Evolutionary conservation across 257 asterid species (phyloP).

Genomic region (Thymus quinquecostatus): DNA sequence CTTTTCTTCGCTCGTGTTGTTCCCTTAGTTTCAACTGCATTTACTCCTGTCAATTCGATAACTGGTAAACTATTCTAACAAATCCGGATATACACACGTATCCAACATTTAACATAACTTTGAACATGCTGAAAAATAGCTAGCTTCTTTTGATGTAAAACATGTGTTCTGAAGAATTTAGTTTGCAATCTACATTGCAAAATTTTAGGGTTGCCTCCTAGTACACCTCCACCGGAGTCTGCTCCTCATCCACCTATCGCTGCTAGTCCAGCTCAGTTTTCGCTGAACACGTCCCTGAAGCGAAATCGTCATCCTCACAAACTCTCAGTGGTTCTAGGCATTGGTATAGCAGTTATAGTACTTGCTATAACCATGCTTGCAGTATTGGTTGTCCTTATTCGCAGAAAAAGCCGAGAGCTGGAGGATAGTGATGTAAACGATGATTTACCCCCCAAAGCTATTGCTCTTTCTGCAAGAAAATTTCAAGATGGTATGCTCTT

Average conservation of each 20-base stretch:
- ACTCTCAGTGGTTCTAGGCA: constrained; percentile 59
- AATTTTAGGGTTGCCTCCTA: constrained; percentile 48
- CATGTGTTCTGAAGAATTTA: not conserved
- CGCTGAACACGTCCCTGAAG: constrained; percentile 42
- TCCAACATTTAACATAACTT: too few relatives aligned
- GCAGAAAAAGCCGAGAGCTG: constrained; percentile 66
- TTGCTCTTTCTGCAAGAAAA: constrained; percentile 55
- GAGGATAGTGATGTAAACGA: constrained; percentile 49
- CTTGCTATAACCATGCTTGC: constrained; percentile 57
- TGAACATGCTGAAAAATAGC: too few relatives aligned
- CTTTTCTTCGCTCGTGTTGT: not conserved
- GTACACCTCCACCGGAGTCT: constrained; percentile 53
- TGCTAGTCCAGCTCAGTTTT: constrained; percentile 64
- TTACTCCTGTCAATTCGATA: too few relatives aligned
- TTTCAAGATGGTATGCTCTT: constrained; percentile 66
- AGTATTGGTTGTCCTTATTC: constrained; percentile 62
- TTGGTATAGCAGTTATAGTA: constrained; percentile 71
- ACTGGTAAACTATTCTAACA: too few relatives aligned
- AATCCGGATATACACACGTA: too few relatives aligned
- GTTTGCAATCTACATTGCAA: constrained; percentile 24
- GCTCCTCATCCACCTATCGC: constrained; percentile 65
- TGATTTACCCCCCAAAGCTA: constrained; percentile 47
- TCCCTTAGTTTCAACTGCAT: not conserved
- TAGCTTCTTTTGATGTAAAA: too few relatives aligned
- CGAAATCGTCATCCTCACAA: constrained; percentile 56